Percentiles rank a stretch among this genome's conserved stretches.
Conservation (phyloP, 345 rosid species). For the Draba incana region DNA sequence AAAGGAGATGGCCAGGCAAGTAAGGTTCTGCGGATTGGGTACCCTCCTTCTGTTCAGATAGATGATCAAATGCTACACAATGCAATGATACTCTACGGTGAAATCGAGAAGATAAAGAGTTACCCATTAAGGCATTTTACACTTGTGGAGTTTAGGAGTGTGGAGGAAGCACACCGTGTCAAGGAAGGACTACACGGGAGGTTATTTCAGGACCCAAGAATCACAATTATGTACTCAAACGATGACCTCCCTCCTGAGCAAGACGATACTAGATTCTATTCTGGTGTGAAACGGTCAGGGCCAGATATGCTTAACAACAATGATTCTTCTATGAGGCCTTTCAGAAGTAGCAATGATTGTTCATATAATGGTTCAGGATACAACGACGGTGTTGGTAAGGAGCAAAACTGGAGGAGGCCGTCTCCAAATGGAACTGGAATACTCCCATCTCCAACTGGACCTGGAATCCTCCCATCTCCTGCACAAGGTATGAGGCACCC, state of each 20-base stretch:
- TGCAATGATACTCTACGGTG: conserved; percentile 97
- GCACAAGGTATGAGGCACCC: conserved; percentile 56
- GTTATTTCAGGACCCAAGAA: conserved; percentile 85
- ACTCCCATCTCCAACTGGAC: conserved; percentile 63
- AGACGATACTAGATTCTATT: conserved; percentile 56
- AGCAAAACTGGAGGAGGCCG: conserved; percentile 68
- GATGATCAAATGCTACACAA: conserved; percentile 97
- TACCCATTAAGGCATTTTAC: conserved; percentile 82
- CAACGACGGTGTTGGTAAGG: conserved; percentile 52
- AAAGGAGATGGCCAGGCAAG: conserved; percentile 77
- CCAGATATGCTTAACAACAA: conserved; percentile 52
- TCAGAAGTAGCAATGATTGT: conserved; percentile 59
- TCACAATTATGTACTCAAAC: conserved; percentile 83
- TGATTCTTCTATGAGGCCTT: conserved; percentile 54
- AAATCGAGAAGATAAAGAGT: conserved; percentile 86
- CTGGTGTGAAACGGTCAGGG: conserved; percentile 66
- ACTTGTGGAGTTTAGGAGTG: conserved; percentile 93
- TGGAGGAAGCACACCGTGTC: conserved; percentile 93
- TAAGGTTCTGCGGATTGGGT: conserved; percentile 88
- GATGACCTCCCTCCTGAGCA: conserved; percentile 74
- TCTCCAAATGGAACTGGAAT: conserved; percentile 65
- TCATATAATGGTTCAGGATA: conserved; percentile 57
- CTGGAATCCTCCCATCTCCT: conserved; percentile 66
- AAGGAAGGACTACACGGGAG: conserved; percentile 96
- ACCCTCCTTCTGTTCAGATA: conserved; percentile 88